Evolutionary conservation across 495 filamentous ascomycete species (phyloP).

Genomic region (Penicillium herquei): DNA sequence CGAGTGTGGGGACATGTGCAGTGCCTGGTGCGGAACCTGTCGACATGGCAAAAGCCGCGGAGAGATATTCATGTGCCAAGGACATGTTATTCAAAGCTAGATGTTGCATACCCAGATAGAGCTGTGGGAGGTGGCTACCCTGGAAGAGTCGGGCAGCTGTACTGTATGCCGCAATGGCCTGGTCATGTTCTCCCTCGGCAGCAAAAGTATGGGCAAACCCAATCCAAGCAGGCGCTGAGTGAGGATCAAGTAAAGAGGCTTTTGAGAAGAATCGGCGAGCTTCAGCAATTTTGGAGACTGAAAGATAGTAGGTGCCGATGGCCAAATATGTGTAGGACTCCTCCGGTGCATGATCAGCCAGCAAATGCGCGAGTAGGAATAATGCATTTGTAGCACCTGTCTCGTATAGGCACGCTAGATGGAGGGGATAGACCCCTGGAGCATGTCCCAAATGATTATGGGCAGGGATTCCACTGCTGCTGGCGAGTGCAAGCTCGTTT

Average conservation of each 20-base stretch:
- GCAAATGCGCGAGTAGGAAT: slow-evolving; percentile 90
- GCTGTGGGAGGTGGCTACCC: slow-evolving; percentile 91
- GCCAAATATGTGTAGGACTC: slow-evolving; percentile 90
- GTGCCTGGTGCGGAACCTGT: slow-evolving; percentile 50
- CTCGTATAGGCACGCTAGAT: slow-evolving; percentile 90
- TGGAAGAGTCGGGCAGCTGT: slow-evolving; percentile 95
- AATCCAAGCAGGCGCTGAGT: slow-evolving; percentile 98
- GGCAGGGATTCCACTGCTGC: slow-evolving; percentile 19
- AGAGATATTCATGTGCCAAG: slow-evolving; percentile 92
- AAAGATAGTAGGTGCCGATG: slow-evolving; percentile 92
- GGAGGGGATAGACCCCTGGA: slow-evolving; percentile 82
- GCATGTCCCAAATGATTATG: slow-evolving; percentile 76
- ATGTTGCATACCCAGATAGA: slow-evolving; percentile 98
- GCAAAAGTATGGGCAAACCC: slow-evolving; percentile 99
- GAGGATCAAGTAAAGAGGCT: slow-evolving; percentile 92
- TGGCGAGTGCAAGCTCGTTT: slow-evolving; percentile 20
- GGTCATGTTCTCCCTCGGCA: slow-evolving; percentile 99
- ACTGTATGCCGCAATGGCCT: slow-evolving; percentile 96
- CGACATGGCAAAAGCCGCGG: slow-evolving; percentile 73
- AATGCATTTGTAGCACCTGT: slow-evolving; percentile 81
- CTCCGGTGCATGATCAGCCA: slow-evolving; percentile 88
- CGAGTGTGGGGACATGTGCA: slow-evolving; percentile 13
- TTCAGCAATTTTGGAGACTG: slow-evolving; percentile 85
- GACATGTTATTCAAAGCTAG: slow-evolving; percentile 92
- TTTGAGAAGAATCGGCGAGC: slow-evolving; percentile 95